These are phyloP conservation scores for Saccharomyces jurei DNA, from an alignment of 805 yeast genomes.

Conservation along the genomic window DNA sequence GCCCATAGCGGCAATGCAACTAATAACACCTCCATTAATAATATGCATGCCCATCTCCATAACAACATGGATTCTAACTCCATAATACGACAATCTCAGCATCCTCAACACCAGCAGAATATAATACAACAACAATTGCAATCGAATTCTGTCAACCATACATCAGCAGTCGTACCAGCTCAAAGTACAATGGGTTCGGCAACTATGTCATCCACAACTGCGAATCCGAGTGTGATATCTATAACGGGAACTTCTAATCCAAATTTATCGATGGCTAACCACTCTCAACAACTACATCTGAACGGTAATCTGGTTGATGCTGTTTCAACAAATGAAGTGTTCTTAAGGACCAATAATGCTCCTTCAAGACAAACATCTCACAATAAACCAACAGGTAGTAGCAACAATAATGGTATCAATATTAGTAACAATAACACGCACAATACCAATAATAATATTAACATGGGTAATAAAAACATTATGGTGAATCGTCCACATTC, in stretches of 20 bases:
- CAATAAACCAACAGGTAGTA: conserved; percentile 8
- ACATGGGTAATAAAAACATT: neutral
- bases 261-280: neutral
- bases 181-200: conserved; percentile 1
- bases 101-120: conserved; percentile 10
- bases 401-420: conserved; percentile 16
- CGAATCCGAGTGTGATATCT: conserved; percentile 4
- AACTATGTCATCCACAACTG: conserved; percentile 9
- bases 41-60: neutral
- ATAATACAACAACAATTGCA: conserved; percentile 12
- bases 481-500: conserved; percentile 1
- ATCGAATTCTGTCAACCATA: neutral
- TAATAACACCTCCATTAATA: neutral
- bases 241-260: conserved; percentile 11
- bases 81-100: neutral
- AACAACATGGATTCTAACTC: neutral
- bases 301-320: conserved; percentile 67
- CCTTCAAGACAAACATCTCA: neutral
- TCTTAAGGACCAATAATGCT: conserved; percentile 37
- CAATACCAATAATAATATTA: conserved; percentile 9
- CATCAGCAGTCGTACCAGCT: neutral
- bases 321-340: conserved; percentile 89
- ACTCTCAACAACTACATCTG: conserved; percentile 13
- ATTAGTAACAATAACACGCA: conserved; percentile 15
- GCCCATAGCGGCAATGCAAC: neutral